Evolutionary conservation across 139 green algal species (phyloP).

Genomic region (Chlorella sp.): DNA sequence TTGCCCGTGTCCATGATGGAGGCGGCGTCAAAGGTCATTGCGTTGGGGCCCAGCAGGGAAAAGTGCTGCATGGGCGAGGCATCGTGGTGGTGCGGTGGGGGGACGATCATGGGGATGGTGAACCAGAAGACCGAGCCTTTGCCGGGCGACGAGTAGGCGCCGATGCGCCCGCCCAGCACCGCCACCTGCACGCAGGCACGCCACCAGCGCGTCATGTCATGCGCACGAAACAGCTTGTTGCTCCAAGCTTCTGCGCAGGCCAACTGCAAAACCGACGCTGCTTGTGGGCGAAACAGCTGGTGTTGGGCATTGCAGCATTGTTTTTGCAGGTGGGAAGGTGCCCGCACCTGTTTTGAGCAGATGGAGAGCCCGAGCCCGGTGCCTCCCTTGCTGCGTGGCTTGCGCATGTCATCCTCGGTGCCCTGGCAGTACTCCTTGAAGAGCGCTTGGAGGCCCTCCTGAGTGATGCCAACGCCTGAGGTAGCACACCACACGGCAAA

Average conservation of each 20-base stretch:
- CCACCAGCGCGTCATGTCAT: not conserved
- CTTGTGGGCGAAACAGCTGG: no score
- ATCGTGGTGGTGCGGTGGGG: no score
- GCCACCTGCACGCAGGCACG: conserved; percentile 34
- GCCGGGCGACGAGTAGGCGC: conserved; percentile 48
- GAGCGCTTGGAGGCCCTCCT: conserved; percentile 43
- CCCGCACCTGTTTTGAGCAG: conserved; percentile 63
- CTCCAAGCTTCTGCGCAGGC: no score
- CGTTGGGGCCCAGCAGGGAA: no score
- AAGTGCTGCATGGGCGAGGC: no score
- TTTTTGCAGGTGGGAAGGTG: no score
- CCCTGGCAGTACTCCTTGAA: conserved; percentile 77
- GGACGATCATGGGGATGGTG: conserved; percentile 48
- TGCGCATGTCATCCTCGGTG: conserved; percentile 65
- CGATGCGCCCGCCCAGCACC: conserved; percentile 71
- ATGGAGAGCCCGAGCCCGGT: conserved; percentile 64
- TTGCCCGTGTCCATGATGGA: no score
- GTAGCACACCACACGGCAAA: not conserved
- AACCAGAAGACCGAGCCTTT: conserved; percentile 74
- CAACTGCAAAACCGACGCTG: no score
- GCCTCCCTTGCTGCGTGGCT: conserved; percentile 50
- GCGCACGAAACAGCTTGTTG: not conserved
- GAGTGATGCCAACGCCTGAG: conserved; percentile 51
- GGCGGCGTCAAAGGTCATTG: no score
- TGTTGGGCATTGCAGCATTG: no score